Percentiles rank a stretch among this genome's conserved stretches.
Evolutionary conservation across 2,329 filamentous ascomycete genomes (phyloP).

Genomic region (Fusarium circinatum): DNA sequence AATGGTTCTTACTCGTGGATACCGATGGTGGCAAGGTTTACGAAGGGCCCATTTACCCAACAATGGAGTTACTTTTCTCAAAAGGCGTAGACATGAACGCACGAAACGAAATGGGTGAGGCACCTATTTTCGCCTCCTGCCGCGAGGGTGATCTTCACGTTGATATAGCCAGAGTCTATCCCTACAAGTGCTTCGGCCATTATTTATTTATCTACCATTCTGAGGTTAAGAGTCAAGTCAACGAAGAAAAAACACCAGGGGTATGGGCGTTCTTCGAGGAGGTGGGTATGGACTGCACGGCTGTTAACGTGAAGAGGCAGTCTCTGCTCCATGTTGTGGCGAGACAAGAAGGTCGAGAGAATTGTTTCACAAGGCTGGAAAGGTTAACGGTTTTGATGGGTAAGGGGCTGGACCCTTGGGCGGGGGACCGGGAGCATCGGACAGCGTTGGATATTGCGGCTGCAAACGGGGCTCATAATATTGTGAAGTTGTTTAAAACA

Average conservation of each 20-base stretch:
- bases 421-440: not conserved
- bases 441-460: not conserved
- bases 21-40: not conserved
- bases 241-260: not conserved
- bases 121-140: not conserved
- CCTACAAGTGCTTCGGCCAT: not conserved
- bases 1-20: not conserved
- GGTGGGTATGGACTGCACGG: not conserved
- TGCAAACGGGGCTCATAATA: not conserved
- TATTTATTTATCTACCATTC: accelerated
- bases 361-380: not conserved
- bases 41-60: not conserved
- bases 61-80: not conserved
- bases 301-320: not conserved
- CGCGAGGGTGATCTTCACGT: not conserved
- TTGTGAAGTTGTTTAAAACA: not conserved
- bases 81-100: not conserved
- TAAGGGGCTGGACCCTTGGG: not conserved
- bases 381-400: not conserved
- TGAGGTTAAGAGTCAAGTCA: not conserved
- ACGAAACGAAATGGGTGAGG: not conserved
- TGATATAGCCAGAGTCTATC: not conserved
- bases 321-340: not conserved
- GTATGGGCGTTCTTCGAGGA: not conserved
- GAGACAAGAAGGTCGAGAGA: accelerated